phyloP scores from a whole-genome alignment of 2,329 filamentous ascomycete genomes.

The Xylariales sp. region DNA sequence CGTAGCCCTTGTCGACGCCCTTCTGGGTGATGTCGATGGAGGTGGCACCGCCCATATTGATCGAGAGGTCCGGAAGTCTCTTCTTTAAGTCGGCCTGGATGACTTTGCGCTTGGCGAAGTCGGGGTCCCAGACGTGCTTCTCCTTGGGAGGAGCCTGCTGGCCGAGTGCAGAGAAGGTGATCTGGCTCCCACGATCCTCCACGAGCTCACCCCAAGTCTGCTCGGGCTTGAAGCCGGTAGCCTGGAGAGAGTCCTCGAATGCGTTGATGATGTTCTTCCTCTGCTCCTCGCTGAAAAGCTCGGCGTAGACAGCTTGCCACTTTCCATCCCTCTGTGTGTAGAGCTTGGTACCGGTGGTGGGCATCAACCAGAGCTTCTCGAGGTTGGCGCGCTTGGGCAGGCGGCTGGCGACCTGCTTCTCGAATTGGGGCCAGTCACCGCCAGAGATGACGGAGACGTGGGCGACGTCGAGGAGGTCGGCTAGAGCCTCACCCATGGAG shows the following conservation, averaged over 20 bases:
- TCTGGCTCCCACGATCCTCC: conserved; percentile 36
- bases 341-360: conserved; percentile 36
- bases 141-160: conserved; percentile 31
- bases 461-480: conserved; percentile 31
- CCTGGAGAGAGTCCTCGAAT: conserved; percentile 30
- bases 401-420: conserved; percentile 34
- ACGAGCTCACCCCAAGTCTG: conserved; percentile 34
- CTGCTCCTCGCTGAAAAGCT: conserved; percentile 30
- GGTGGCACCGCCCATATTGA: conserved; percentile 36
- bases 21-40: conserved; percentile 34
- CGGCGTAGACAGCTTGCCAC: conserved; percentile 27
- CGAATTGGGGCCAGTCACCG: conserved; percentile 37
- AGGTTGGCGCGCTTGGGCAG: conserved; percentile 29
- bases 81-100: conserved; percentile 31
- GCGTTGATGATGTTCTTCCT: conserved; percentile 26
- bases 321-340: conserved; percentile 25
- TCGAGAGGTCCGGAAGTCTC: conserved; percentile 31
- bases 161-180: conserved; percentile 36
- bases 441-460: conserved; percentile 36
- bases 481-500: conserved; percentile 27
- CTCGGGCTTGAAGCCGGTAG: conserved; percentile 31
- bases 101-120: conserved; percentile 33
- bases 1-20: conserved; percentile 34
- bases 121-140: conserved; percentile 34
- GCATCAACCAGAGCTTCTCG: conserved; percentile 37